Evolutionary conservation across 495 filamentous ascomycete species (phyloP).

Genomic region (Filosporella fistucella): DNA sequence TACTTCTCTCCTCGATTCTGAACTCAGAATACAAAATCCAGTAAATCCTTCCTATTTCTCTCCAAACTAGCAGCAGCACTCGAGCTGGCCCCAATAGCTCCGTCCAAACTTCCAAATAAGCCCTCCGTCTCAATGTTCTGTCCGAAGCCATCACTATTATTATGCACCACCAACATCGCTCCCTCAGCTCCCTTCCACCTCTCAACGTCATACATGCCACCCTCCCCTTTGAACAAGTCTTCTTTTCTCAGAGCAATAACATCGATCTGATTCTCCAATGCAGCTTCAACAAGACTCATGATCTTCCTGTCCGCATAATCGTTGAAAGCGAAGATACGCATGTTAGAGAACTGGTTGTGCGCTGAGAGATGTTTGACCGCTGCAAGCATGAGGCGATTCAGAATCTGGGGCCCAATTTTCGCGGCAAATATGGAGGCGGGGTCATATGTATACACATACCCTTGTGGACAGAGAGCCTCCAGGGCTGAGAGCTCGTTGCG

Average conservation of each 20-base stretch:
- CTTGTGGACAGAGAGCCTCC: slow-evolving; percentile 20
- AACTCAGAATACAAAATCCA: slow-evolving; percentile 19
- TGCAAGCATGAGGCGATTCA: slow-evolving; percentile 18
- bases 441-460: slow-evolving; percentile 23
- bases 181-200: not conserved
- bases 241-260: slow-evolving; percentile 9
- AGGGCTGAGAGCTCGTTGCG: slow-evolving; percentile 21
- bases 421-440: slow-evolving; percentile 22
- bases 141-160: slow-evolving; percentile 24
- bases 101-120: slow-evolving; percentile 20
- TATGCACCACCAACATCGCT: slow-evolving; percentile 22
- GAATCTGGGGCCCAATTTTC: slow-evolving; percentile 16
- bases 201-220: slow-evolving; percentile 11
- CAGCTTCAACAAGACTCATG: slow-evolving; percentile 3
- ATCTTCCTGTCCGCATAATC: slow-evolving; percentile 16
- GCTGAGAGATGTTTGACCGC: slow-evolving; percentile 13
- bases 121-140: slow-evolving; percentile 24
- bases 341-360: slow-evolving; percentile 13
- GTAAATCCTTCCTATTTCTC: slow-evolving; percentile 17
- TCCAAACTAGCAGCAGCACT: slow-evolving; percentile 23
- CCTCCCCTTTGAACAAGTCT: slow-evolving; percentile 13
- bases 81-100: slow-evolving; percentile 20
- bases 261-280: slow-evolving; percentile 9
- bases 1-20: too few species aligned
- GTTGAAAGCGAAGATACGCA: slow-evolving; percentile 20